Conservation (phyloP, 345 rosid genomes). For the Linum lewisii region DNA sequence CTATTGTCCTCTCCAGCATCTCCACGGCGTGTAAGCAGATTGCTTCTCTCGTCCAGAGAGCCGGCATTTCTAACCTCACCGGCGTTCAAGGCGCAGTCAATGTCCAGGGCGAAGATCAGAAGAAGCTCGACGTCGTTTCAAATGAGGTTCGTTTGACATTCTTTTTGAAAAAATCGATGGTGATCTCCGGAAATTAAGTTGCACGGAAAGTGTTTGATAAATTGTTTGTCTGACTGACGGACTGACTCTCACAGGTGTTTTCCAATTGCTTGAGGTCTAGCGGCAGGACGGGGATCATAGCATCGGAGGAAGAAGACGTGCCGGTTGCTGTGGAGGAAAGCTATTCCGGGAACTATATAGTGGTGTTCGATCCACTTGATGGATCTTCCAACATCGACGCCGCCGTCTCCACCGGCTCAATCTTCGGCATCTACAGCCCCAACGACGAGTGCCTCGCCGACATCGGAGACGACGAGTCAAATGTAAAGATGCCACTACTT, state of each 20-base stretch:
- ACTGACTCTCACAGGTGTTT: conserved; percentile 17
- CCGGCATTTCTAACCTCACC: conserved; percentile 27
- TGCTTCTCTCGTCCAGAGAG: conserved; percentile 28
- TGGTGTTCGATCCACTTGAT: conserved; percentile 32
- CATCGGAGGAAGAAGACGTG: conserved; percentile 33
- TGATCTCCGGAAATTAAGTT: neutral
- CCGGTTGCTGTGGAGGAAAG: conserved; percentile 34
- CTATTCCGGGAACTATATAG: conserved; percentile 26
- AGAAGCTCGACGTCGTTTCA: conserved; percentile 37
- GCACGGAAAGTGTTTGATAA: neutral
- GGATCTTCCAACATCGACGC: conserved; percentile 31
- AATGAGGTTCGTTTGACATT: conserved; percentile 22
- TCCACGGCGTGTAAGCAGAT: conserved; percentile 32
- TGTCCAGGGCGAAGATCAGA: conserved; percentile 34
- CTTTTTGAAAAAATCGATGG: neutral
- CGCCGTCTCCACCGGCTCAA: conserved; percentile 29
- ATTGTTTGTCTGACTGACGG: neutral
- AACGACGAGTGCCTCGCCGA: conserved; percentile 25
- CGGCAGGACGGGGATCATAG: conserved; percentile 29
- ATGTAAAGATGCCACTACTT: conserved; percentile 12
- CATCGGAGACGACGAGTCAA: conserved; percentile 12
- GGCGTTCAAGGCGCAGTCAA: conserved; percentile 34
- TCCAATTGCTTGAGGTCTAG: conserved; percentile 32
- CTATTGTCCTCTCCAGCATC: conserved; percentile 32
- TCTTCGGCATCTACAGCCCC: conserved; percentile 30